Evolutionary conservation across 768 basidiomycete genomes (phyloP), one percentile per base, ranked within the genome.

Genomic region (Mycena belliarum): DNA sequence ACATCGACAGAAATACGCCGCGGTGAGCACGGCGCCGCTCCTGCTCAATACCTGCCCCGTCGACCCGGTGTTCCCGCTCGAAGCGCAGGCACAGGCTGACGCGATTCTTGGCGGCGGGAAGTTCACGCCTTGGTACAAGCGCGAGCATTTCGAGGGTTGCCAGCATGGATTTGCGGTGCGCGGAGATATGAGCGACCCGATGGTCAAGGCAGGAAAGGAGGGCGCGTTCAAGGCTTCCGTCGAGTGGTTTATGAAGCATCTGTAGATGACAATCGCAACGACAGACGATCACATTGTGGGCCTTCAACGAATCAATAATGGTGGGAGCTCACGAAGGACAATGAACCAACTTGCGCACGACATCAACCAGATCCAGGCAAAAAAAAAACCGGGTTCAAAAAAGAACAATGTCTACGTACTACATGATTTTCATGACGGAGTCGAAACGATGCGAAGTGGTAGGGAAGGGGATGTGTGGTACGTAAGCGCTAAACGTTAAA

Each of bases 11-110:
- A 57, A 50, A 50, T 57, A 57, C 25, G 23, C 32, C 24, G 33
- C 33, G 6, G 20, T 43, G 2, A 9, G 10, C n/a, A 49, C 28
- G 14, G 55, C 55, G 0, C 55, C 55, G 1, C 55, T 57, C 14
- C 43, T 57, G 4, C 37, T 57, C 42, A 57, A 57, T 40, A 57
- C 42, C 49, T 57, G 55, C 49, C 14, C 23, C 2, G 26, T 4
- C 14, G 55, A 57, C 33, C 18, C 16, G n/a, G 7, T 14, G 20
- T 57, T 57, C 26, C 42, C 42, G 6, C 42, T 45, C 15, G 48
- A 50, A 15, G 49, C 49, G 7, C 55, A 57, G 32, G 43, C 42
- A 1, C n/a, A 57, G 16, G 55, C 49, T 3, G 55, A 57, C 33
- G 26, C 9, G n/a, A 44, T 57, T 8, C 26, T 57, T 25, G 55